phyloP scores from a whole-genome alignment of 2,329 filamentous ascomycete species.

The Trichoderma sp. region DNA sequence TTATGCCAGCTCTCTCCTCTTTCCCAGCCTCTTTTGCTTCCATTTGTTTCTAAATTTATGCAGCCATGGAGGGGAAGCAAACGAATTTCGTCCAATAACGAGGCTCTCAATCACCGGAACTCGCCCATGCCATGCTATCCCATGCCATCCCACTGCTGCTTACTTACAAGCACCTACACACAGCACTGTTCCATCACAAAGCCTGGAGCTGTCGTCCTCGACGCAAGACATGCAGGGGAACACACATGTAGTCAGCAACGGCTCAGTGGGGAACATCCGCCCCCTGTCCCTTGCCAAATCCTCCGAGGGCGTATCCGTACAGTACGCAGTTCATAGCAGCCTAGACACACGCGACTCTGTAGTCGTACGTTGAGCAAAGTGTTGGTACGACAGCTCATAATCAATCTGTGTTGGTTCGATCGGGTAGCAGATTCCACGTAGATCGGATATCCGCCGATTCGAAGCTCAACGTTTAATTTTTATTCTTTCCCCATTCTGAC shows the following conservation, averaged over 20 bases:
- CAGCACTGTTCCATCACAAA: background rate
- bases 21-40: background rate
- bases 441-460: background rate
- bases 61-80: background rate
- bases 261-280: background rate
- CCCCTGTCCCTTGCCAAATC: background rate
- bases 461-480: background rate
- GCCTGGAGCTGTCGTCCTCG: background rate
- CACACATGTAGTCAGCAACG: background rate
- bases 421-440: background rate
- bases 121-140: background rate
- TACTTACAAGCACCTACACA: background rate
- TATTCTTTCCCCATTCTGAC: background rate
- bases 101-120: background rate
- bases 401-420: constrained; percentile 5
- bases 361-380: background rate
- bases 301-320: background rate
- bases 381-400: background rate
- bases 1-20: background rate
- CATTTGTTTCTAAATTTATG: background rate
- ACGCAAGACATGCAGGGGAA: constrained; percentile 8
- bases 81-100: constrained; percentile 1
- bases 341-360: background rate
- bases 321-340: background rate
- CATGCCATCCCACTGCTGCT: background rate